phyloP scores from a whole-genome alignment of 768 basidiomycete species.

The Agaricus sinodeliciosus region DNA sequence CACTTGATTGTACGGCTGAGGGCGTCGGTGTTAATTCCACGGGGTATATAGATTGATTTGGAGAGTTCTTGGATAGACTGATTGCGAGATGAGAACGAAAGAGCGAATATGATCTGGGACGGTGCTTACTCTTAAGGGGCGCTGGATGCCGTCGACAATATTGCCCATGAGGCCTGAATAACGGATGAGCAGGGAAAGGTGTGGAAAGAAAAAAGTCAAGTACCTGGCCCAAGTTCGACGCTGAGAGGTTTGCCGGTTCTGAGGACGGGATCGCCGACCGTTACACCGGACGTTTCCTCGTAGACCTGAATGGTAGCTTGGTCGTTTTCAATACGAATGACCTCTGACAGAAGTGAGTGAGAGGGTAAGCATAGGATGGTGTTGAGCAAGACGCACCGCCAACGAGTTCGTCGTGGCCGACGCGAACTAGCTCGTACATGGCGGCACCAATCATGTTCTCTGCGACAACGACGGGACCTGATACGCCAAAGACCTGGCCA shows the following conservation, averaged over 20 bases:
- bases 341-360: constrained; percentile 53
- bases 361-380: background rate
- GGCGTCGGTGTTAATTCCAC: constrained; percentile 96
- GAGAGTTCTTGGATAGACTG: constrained; percentile 93
- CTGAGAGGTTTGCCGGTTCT: constrained; percentile 96
- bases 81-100: constrained; percentile 10
- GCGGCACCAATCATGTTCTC: constrained; percentile 94
- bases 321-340: constrained; percentile 97
- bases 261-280: constrained; percentile 96
- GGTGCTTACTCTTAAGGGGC: constrained; percentile 72
- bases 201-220: constrained; percentile 14
- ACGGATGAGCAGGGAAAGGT: background rate
- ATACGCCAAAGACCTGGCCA: constrained; percentile 90
- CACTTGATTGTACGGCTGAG: constrained; percentile 84
- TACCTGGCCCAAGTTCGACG: constrained; percentile 96
- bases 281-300: constrained; percentile 98
- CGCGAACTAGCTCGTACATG: constrained; percentile 97
- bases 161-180: constrained; percentile 91
- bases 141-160: constrained; percentile 96
- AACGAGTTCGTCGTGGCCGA: constrained; percentile 96
- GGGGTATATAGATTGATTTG: constrained; percentile 98
- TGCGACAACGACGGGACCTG: constrained; percentile 96
- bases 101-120: background rate
- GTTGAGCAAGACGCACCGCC: constrained; percentile 54
- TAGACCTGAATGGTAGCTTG: constrained; percentile 99